Evolutionary conservation across 1,284 basidiomycete genomes (phyloP), one percentile per base, ranked within the genome.

Genomic region (Ustilago trichophora): DNA sequence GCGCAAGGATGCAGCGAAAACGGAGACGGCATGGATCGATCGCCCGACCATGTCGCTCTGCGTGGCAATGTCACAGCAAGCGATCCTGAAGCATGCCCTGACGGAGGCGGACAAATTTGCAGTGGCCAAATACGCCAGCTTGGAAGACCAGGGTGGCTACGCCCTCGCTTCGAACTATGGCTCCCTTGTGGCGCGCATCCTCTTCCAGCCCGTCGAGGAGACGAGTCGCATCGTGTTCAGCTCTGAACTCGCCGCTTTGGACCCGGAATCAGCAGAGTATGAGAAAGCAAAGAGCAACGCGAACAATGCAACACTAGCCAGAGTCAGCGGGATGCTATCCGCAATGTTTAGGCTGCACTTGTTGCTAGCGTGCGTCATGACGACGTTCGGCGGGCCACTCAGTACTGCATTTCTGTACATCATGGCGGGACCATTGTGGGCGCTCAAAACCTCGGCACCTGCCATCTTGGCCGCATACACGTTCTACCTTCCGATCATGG

Each of bases 31-130:
- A 3, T 66, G 57, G 58, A 26, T 73, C n/a, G 63, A 73, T 36
- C 19, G 38, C 1, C 18, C 37, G 4, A 64, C 52, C 0, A 34
- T 69, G 36, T 53, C 49, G 24, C 84, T 94, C 2, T 88, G 90
- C 0, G 81, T 86, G 49, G 91, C 89, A 0, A 91, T 98, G 87
- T 91, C 90, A 5, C 85, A 84, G 6, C 93, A 97, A 81, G 91
- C 90, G 2, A 73, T 96, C 3, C 85, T 98, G 72, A 98, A 98
- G 81, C 94, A 98, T 78, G 86, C 95, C 65, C 84, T 99, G 25
- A 98, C 94, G 0, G 96, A 98, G 80, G 93, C 91, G 10, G 96
- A 99, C 82, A 93, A 96, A 74, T 84, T 98, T 41, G 79, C 79
- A 4, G 65, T 80, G 3, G 72, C 77, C 19, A 66, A 49, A 12